Evolutionary conservation across 805 yeast genomes (phyloP).

Genomic region (Grigorovia yakushimaensis): DNA sequence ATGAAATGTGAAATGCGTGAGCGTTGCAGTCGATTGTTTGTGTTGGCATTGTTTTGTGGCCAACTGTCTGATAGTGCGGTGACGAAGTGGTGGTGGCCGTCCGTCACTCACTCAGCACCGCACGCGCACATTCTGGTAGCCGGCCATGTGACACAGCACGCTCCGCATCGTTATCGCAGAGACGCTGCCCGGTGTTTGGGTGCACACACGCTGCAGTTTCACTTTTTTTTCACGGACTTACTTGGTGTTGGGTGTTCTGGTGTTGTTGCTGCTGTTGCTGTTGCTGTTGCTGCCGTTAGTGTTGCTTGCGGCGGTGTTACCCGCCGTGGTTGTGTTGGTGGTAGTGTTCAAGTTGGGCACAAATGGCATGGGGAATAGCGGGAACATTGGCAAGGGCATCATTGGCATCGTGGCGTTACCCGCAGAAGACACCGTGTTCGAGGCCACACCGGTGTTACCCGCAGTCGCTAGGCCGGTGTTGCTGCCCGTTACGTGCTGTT

Average conservation of each 20-base stretch:
- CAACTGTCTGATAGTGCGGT: background rate
- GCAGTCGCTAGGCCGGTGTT: constrained; percentile 5
- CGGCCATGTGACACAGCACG: background rate
- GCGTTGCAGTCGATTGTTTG: background rate
- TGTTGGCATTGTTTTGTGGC: background rate
- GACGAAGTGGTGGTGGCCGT: no score
- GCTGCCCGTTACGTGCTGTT: constrained; percentile 1
- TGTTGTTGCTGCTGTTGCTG: background rate
- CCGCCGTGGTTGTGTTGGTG: background rate
- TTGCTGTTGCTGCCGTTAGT: background rate
- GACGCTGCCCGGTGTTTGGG: background rate
- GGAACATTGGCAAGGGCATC: constrained; percentile 24
- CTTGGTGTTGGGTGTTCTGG: background rate
- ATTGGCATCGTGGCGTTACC: background rate
- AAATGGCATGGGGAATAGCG: constrained; percentile 29
- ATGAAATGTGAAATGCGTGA: background rate
- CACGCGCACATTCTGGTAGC: no score
- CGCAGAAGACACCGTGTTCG: background rate
- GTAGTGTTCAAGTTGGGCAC: background rate
- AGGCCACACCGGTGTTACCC: background rate
- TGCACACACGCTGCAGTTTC: background rate
- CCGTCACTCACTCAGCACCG: no score
- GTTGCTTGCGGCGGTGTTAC: no score
- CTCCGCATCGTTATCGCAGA: background rate
- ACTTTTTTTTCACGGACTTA: no score